Evolutionary conservation across 352 stramenopile species (phyloP).

Genomic region (Globisporangium paddicum): DNA sequence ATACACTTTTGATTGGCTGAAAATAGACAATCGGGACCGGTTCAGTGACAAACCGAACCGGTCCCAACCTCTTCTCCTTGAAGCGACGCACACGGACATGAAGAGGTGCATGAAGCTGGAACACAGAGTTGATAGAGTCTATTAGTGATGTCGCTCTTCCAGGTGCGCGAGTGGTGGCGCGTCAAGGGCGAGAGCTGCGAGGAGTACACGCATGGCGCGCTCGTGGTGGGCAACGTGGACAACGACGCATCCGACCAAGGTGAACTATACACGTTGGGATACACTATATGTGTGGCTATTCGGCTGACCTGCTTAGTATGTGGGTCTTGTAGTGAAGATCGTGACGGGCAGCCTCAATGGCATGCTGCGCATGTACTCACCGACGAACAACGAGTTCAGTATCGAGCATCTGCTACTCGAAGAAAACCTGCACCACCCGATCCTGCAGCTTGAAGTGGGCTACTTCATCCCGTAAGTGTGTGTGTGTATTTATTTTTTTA

Average conservation of each 20-base stretch:
- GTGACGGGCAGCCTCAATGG: conserved; percentile 86
- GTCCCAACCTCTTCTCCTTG: background rate
- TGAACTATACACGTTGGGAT: conserved; percentile 10
- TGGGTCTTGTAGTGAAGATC: conserved; percentile 64
- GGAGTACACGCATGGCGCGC: conserved; percentile 73
- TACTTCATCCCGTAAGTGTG: conserved; percentile 83
- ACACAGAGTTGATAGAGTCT: background rate
- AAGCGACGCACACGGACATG: background rate
- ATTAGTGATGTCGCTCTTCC: conserved; percentile 86
- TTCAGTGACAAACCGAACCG: background rate
- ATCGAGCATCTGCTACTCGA: conserved; percentile 90
- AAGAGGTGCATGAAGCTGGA: background rate
- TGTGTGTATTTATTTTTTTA: background rate
- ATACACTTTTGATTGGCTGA: background rate
- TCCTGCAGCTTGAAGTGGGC: conserved; percentile 83
- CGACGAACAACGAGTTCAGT: conserved; percentile 73
- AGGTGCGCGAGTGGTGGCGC: conserved; percentile 87
- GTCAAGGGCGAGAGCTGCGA: conserved; percentile 65
- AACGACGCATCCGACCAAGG: conserved; percentile 61
- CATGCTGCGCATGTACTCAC: conserved; percentile 82
- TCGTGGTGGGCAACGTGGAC: conserved; percentile 85
- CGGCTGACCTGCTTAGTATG: too few species aligned
- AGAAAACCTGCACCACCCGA: conserved; percentile 76
- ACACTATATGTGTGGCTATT: too few species aligned
- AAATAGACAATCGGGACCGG: background rate